Evolutionary conservation across 257 asterid genomes (phyloP).

Genomic region (Lycium barbarum): DNA sequence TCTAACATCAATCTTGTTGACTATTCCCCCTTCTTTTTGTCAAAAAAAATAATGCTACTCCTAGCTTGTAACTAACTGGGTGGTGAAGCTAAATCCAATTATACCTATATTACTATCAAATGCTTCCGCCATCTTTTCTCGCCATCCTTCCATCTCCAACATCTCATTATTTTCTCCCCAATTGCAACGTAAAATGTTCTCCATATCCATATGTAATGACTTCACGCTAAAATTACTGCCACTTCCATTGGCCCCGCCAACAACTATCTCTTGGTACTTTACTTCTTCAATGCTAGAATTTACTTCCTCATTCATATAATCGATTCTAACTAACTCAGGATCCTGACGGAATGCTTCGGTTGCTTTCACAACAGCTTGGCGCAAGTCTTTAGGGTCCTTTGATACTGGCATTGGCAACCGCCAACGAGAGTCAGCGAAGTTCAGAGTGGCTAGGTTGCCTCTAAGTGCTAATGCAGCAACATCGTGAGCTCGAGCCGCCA

Average conservation of each 20-base stretch:
- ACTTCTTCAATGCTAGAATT: background rate
- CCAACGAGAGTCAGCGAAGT: constrained; percentile 72
- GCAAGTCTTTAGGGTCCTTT: constrained; percentile 49
- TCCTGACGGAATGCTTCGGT: constrained; percentile 49
- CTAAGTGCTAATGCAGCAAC: constrained; percentile 76
- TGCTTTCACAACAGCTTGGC: constrained; percentile 53
- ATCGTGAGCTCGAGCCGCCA: constrained; percentile 86
- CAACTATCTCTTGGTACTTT: constrained; percentile 32
- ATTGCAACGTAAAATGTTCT: background rate
- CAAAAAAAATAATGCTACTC: background rate
- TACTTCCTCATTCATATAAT: background rate
- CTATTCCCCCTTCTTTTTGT: background rate
- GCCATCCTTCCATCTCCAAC: constrained; percentile 32
- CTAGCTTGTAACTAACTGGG: background rate
- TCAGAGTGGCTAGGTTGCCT: constrained; percentile 58
- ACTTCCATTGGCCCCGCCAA: background rate
- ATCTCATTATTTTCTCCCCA: constrained; percentile 28
- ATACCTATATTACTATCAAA: constrained; percentile 32
- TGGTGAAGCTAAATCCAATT: no score
- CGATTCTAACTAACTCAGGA: background rate
- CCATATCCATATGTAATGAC: background rate
- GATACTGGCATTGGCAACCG: constrained; percentile 54
- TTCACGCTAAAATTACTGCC: no score
- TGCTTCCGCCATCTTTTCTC: constrained; percentile 43
- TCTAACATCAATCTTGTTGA: background rate